phyloP scores from a whole-genome alignment of 169 alveolate genomes.

The Babesia sp. region DNA sequence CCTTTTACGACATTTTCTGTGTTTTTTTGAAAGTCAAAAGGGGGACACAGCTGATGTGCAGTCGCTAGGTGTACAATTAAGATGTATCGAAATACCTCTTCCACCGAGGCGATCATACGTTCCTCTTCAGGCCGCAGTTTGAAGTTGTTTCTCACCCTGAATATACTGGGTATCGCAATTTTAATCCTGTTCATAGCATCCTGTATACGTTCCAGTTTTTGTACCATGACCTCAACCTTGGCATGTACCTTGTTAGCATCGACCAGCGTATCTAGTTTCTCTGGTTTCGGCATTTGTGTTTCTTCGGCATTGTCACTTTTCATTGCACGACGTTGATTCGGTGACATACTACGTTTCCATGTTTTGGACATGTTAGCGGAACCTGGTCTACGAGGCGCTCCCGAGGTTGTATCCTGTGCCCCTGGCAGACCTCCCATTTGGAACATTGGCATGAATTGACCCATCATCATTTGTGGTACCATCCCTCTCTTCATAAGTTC shows the following conservation, averaged over 20 bases:
- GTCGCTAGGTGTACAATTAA: slow-evolving; percentile 39
- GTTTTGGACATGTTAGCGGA: not conserved
- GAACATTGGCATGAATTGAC: slow-evolving; percentile 25
- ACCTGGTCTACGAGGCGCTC: not conserved
- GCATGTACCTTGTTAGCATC: not conserved
- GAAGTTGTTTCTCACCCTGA: slow-evolving; percentile 47
- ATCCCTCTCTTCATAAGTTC: not conserved
- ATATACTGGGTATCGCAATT: slow-evolving; percentile 46
- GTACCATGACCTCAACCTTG: not conserved
- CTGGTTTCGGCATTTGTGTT: not conserved
- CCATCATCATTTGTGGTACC: slow-evolving; percentile 11
- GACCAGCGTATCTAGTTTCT: not conserved
- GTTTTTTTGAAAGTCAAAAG: slow-evolving; percentile 15
- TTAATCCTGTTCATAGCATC: slow-evolving; percentile 14
- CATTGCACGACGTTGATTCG: not conserved
- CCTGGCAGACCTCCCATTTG: not conserved
- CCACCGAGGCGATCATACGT: slow-evolving; percentile 27
- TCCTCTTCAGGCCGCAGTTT: slow-evolving; percentile 31
- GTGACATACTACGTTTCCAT: not conserved
- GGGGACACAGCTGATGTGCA: slow-evolving; percentile 10
- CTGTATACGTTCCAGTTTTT: not conserved
- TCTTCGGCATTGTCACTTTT: not conserved
- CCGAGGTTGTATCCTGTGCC: not conserved
- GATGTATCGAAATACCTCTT: slow-evolving; percentile 43
- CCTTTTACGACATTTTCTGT: not conserved